Percentiles rank a stretch among this genome's conserved stretches.
Conservation (phyloP, 805 yeast species). For the Pichia cabralensis region DNA sequence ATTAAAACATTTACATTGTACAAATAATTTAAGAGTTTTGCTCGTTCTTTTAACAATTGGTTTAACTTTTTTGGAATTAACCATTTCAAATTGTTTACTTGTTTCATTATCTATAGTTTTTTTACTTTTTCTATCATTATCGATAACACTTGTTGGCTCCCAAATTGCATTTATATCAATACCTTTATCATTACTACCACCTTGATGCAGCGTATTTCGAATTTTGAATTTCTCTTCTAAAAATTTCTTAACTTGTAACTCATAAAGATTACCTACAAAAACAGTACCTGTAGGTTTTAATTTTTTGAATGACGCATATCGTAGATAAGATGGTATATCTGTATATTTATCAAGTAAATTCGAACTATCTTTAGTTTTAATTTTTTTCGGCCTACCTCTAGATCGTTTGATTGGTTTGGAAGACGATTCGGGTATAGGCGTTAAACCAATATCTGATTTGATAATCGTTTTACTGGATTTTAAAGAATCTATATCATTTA, state of each 20-base stretch:
- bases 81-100: conserved; percentile 13
- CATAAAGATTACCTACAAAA: conserved; percentile 48
- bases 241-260: conserved; percentile 32
- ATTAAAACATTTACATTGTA: conserved; percentile 46
- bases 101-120: background rate
- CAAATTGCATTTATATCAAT: conserved; percentile 46
- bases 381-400: conserved; percentile 8
- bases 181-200: conserved; percentile 50
- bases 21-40: conserved; percentile 31
- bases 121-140: background rate
- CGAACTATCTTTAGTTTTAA: background rate
- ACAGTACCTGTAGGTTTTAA: conserved; percentile 38
- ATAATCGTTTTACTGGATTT: no score
- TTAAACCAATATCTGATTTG: no score
- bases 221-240: conserved; percentile 31
- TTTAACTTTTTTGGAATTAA: conserved; percentile 19
- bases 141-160: conserved; percentile 25
- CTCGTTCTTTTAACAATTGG: conserved; percentile 16
- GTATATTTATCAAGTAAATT: conserved; percentile 2
- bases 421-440: no score
- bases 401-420: no score
- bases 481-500: no score
- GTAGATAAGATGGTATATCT: conserved; percentile 24
- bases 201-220: conserved; percentile 32
- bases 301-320: conserved; percentile 24